Conservation (phyloP, 495 filamentous ascomycete species). For the Parathielavia appendiculata region DNA sequence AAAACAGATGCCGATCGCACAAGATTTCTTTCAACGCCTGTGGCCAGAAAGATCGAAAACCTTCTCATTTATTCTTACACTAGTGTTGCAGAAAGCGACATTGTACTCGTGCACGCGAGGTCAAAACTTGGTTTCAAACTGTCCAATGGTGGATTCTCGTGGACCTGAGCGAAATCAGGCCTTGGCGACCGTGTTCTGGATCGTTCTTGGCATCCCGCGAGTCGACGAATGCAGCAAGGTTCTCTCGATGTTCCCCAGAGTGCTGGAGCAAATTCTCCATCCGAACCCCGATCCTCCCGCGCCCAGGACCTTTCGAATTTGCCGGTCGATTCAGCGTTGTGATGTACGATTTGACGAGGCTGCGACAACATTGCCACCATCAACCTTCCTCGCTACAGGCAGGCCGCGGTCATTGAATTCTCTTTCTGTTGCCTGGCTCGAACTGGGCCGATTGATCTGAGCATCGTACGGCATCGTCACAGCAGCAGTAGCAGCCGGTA, state of each 20-base stretch:
- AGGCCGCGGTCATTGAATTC: background rate
- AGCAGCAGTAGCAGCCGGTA: too few relatives aligned
- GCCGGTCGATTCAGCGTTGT: background rate
- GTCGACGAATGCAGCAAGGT: constrained; percentile 5
- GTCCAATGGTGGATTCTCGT: background rate
- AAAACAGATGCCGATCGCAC: too few relatives aligned
- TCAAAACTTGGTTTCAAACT: too few relatives aligned
- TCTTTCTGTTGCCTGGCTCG: background rate
- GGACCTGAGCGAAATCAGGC: background rate
- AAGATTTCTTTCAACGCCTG: too few relatives aligned
- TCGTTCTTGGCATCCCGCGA: background rate
- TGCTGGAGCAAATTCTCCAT: constrained; percentile 4
- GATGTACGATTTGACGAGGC: background rate
- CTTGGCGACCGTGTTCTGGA: constrained; percentile 2
- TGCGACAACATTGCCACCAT: background rate
- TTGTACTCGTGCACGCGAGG: too few relatives aligned
- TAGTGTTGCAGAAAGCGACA: too few relatives aligned
- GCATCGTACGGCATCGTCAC: background rate
- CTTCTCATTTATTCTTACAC: too few relatives aligned
- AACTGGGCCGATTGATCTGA: background rate
- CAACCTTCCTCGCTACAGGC: background rate
- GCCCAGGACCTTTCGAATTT: constrained; percentile 12
- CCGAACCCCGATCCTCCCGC: constrained; percentile 8
- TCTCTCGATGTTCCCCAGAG: background rate
- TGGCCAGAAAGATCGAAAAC: too few relatives aligned